Evolutionary conservation across 495 filamentous ascomycete species (phyloP).

Genomic region (Penicillium longicatenatum): DNA sequence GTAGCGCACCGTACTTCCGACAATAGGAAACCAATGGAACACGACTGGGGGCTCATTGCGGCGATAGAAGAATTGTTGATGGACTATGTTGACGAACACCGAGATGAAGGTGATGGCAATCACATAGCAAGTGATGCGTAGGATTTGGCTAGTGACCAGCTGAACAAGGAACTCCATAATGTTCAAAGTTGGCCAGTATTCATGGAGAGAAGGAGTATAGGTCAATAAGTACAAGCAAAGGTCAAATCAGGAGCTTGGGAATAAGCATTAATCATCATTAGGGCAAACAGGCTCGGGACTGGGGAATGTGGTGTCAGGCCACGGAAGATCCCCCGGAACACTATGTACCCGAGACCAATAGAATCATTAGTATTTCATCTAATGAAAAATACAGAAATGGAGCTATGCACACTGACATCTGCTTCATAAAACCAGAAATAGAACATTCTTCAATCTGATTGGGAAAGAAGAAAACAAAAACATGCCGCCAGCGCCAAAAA

Average conservation of each 20-base stretch:
- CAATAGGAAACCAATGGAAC: conserved; percentile 79
- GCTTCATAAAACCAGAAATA: neutral
- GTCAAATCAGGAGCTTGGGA: conserved; percentile 24
- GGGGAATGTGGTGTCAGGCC: conserved; percentile 16
- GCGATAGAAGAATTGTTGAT: conserved; percentile 69
- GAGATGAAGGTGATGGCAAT: conserved; percentile 38
- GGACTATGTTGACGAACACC: conserved; percentile 66
- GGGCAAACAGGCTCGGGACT: conserved; percentile 6
- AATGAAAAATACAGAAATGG: conserved; percentile 1
- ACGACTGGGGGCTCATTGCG: conserved; percentile 77
- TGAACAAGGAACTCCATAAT: conserved; percentile 26
- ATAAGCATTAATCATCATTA: conserved; percentile 25
- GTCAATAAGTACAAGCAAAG: conserved; percentile 7
- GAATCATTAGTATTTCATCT: conserved; percentile 9
- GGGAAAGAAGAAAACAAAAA: neutral
- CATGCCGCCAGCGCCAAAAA: conserved; percentile 5
- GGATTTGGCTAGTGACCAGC: conserved; percentile 26
- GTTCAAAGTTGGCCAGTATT: neutral
- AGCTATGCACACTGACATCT: conserved; percentile 4
- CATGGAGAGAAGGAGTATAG: neutral
- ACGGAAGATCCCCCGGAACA: conserved; percentile 20
- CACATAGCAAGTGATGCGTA: conserved; percentile 27
- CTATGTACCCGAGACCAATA: conserved; percentile 14
- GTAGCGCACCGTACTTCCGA: conserved; percentile 79
- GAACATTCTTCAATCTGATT: neutral